phyloP scores from a whole-genome alignment of 2,329 filamentous ascomycete genomes.

The Colletotrichum sp. region DNA sequence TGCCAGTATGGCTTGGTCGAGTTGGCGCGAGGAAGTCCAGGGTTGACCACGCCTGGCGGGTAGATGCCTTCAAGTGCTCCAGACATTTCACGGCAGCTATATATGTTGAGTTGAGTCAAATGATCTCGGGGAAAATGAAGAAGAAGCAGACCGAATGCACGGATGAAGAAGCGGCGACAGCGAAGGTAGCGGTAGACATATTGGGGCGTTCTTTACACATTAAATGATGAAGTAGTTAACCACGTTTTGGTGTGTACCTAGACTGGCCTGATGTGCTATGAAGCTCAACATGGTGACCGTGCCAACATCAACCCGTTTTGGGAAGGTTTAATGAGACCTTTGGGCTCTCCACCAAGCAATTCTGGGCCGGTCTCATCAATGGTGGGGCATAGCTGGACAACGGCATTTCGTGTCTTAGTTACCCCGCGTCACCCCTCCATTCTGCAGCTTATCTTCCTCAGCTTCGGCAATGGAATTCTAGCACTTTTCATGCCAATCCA shows the following conservation, averaged over 20 bases:
- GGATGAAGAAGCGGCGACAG: not conserved
- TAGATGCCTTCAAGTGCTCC: conserved; percentile 24
- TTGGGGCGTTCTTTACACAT: not conserved
- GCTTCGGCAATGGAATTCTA: not conserved
- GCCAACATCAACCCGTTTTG: not conserved
- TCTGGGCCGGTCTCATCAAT: not conserved
- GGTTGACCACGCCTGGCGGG: conserved; percentile 24
- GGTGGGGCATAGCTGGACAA: not conserved
- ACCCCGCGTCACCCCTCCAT: not conserved
- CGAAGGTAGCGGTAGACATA: not conserved
- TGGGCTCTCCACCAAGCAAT: not conserved
- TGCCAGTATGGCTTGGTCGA: conserved; percentile 26
- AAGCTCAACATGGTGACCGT: not conserved
- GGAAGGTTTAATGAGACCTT: not conserved
- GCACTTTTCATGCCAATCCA: not conserved
- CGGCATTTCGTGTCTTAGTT: not conserved
- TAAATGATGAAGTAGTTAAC: not conserved
- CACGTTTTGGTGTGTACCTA: not conserved
- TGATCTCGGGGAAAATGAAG: not conserved
- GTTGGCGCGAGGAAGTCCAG: conserved; percentile 21
- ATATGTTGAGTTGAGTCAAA: not conserved
- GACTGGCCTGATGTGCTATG: not conserved
- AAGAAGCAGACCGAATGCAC: not conserved
- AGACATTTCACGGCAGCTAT: conserved; percentile 11
- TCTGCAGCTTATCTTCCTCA: not conserved